These are phyloP conservation scores for Dothistroma septosporum DNA, from an alignment of 2,329 filamentous ascomycete species.

Conservation along the genomic window DNA sequence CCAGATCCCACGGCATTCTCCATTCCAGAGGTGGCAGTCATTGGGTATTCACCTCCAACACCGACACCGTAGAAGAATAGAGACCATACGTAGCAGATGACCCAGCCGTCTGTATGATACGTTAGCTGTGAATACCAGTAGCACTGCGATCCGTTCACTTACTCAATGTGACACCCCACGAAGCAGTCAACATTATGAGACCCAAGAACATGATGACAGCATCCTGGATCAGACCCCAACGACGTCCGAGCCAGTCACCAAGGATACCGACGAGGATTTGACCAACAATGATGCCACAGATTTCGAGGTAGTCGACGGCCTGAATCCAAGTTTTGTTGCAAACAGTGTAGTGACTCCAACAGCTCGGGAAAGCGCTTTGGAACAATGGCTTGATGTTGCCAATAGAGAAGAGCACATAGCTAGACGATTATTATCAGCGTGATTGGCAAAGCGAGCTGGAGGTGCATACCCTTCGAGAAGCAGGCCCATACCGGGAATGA, in stretches of 20 bases:
- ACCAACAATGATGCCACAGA: slow-evolving; percentile 90
- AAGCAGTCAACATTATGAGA: slow-evolving; percentile 83
- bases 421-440: slow-evolving; percentile 27
- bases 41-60: slow-evolving; percentile 85
- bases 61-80: slow-evolving; percentile 82
- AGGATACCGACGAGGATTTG: slow-evolving; percentile 82
- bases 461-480: slow-evolving; percentile 69
- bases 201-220: slow-evolving; percentile 91
- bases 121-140: slow-evolving; percentile 9
- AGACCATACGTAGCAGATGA: slow-evolving; percentile 94
- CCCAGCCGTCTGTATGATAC: slow-evolving; percentile 67
- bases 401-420: slow-evolving; percentile 95
- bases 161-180: slow-evolving; percentile 73
- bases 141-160: slow-evolving; percentile 3
- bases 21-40: slow-evolving; percentile 93
- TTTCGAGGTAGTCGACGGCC: slow-evolving; percentile 85
- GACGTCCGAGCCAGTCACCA: slow-evolving; percentile 78
- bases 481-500: slow-evolving; percentile 86
- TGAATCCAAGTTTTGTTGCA: slow-evolving; percentile 79
- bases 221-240: slow-evolving; percentile 94
- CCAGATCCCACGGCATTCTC: slow-evolving; percentile 71
- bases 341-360: slow-evolving; percentile 61
- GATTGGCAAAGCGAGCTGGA: not conserved
- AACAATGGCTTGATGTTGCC: slow-evolving; percentile 87
- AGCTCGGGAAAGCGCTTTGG: slow-evolving; percentile 66